Percentiles rank a stretch among this genome's conserved stretches.
Conservation (phyloP, 2,329 filamentous ascomycete genomes). For the Penicillium sp. region DNA sequence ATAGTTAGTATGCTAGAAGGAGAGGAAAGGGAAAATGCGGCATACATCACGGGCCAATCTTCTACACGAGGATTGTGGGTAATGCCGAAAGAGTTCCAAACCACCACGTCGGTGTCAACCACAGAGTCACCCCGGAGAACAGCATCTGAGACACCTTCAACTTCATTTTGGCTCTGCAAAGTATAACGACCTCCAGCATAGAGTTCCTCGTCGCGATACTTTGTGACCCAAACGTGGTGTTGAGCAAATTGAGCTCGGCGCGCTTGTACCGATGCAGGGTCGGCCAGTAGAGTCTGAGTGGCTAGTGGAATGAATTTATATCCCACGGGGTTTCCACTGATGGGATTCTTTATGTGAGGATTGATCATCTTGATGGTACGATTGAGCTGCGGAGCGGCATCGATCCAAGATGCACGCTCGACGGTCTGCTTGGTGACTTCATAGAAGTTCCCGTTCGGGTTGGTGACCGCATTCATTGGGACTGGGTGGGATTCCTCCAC, state of each 20-base stretch:
- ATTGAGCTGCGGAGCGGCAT: conserved; percentile 45
- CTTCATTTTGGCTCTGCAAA: conserved; percentile 50
- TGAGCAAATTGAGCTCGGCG: conserved; percentile 56
- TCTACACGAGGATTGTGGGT: conserved; percentile 48
- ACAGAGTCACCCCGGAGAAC: conserved; percentile 36
- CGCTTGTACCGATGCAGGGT: conserved; percentile 53
- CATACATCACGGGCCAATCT: conserved; percentile 48
- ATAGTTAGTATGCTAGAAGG: conserved; percentile 9
- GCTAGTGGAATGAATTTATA: conserved; percentile 59
- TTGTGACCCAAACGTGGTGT: conserved; percentile 57
- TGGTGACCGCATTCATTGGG: conserved; percentile 52
- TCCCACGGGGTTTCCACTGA: conserved; percentile 54
- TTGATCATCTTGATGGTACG: conserved; percentile 61
- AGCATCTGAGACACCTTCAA: conserved; percentile 36
- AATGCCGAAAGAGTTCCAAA: conserved; percentile 48
- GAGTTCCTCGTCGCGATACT: conserved; percentile 53
- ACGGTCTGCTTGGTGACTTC: conserved; percentile 49
- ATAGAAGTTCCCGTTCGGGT: conserved; percentile 56
- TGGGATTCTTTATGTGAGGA: conserved; percentile 51
- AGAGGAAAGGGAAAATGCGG: not conserved
- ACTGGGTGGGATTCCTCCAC: conserved; percentile 61
- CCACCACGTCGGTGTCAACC: conserved; percentile 43
- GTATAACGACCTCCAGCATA: conserved; percentile 58
- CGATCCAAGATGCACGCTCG: conserved; percentile 50
- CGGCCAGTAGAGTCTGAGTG: conserved; percentile 59